These are phyloP conservation scores for Angomonas ambiguus DNA, from an alignment of 208 protist genomes.

Conservation along the genomic window DNA sequence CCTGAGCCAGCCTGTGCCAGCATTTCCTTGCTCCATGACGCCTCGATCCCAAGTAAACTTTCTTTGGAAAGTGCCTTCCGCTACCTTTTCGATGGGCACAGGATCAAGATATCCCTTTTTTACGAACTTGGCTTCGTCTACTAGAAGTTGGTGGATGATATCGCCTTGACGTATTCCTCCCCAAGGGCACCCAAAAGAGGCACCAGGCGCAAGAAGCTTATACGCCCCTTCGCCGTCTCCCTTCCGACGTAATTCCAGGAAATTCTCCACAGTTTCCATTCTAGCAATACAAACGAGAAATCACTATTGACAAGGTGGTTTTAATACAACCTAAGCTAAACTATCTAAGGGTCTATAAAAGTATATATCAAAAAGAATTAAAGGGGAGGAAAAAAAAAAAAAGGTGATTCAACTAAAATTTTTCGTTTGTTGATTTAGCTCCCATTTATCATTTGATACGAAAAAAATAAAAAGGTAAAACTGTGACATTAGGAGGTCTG, in stretches of 20 bases:
- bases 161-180: conserved; percentile 80
- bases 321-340: too few relatives aligned
- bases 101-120: conserved; percentile 75
- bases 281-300: neutral
- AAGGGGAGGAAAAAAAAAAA: conserved; percentile 11
- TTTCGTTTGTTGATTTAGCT: too few relatives aligned
- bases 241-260: conserved; percentile 61
- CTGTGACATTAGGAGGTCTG: too few relatives aligned
- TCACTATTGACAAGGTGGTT: too few relatives aligned
- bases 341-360: neutral
- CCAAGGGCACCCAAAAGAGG: conserved; percentile 82
- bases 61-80: conserved; percentile 79
- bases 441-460: too few relatives aligned
- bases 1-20: conserved; percentile 38
- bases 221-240: conserved; percentile 80
- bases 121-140: conserved; percentile 63
- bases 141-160: conserved; percentile 55
- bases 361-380: neutral
- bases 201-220: conserved; percentile 63
- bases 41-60: conserved; percentile 85
- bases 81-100: conserved; percentile 80
- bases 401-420: neutral
- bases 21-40: conserved; percentile 75
- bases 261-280: conserved; percentile 83
- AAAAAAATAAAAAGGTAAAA: conserved; percentile 3